Base-by-base conservation (phyloP, 257 asterid genomes). In the Eucommia ulmoides region DNA sequence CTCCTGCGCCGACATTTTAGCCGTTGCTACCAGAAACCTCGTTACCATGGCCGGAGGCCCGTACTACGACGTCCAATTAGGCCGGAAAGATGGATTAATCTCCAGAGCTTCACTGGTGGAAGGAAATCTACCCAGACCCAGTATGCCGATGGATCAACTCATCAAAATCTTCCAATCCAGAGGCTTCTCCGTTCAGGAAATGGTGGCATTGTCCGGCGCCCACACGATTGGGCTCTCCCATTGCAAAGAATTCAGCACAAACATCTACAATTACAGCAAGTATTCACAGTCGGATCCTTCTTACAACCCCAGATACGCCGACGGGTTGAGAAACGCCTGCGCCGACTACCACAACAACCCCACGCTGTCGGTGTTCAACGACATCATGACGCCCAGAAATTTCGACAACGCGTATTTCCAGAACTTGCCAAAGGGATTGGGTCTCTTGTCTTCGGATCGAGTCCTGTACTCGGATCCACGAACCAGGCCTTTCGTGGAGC, bases 161-260 rank as follows among this genome's bases (percentile, higher is more conserved):
- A 78, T 80, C 53, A 62, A 59, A 50, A 63, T 70, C 17, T 88
- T 88, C 48, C 63, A 66, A 0, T 21, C 46, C 0, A 74, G 62
- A 35, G 85, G 84, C 0, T 65, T 79, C 60, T 22, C 16, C 48
- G 53, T 75, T 2, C 67, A 65, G 50, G 97, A 88, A 46, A 78
- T 84, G 89, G 97, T 88, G 8, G 74, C 94, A 3, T 66, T 88
- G 24, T 14, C 71, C 18, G 94, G 95, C 3, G 94, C 95, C 2
- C 97, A 84, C 66, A 88, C 95, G 1, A 64, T 88, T 17, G 95
- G 97, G 0, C 84, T 88, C 64, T 65, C 97, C 1, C 95, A 88
- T 54, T 82, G 94, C 62, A 52, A 78, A 1, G 80, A 82, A 23
- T 88, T 88, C 60, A 68, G 87, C 1, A 0, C 72, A 33, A 41